Percentiles rank a stretch among this genome's conserved stretches.
These are phyloP conservation scores for Parastagonospora nodorum DNA, from an alignment of 2,329 filamentous ascomycete genomes.

Conservation along the genomic window DNA sequence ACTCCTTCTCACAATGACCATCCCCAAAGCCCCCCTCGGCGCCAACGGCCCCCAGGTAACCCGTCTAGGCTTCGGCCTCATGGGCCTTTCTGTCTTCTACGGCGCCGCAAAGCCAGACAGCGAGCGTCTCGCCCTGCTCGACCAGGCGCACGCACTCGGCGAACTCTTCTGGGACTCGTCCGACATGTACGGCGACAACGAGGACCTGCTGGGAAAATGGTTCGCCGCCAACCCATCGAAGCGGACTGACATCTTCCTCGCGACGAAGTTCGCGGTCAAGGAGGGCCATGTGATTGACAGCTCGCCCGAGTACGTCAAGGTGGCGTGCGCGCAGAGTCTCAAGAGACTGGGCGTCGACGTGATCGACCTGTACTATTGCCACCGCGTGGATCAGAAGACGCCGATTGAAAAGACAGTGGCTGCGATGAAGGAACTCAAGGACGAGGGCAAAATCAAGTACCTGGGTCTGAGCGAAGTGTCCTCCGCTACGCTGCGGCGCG, in stretches of 20 bases:
- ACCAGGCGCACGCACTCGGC: constrained; percentile 57
- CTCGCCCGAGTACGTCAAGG: constrained; percentile 48
- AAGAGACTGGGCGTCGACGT: constrained; percentile 46
- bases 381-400: constrained; percentile 51
- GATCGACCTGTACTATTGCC: constrained; percentile 55
- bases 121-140: constrained; percentile 58
- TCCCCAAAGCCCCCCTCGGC: constrained; percentile 56
- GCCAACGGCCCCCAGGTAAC: constrained; percentile 59
- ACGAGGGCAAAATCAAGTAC: constrained; percentile 57
- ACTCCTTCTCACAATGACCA: constrained; percentile 26
- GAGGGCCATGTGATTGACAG: constrained; percentile 42
- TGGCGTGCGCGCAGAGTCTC: constrained; percentile 49
- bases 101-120: constrained; percentile 55
- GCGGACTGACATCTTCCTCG: constrained; percentile 56
- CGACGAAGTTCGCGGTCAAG: constrained; percentile 44
- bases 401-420: constrained; percentile 56
- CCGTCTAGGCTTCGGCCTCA: constrained; percentile 59
- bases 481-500: constrained; percentile 54
- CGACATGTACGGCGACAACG: constrained; percentile 42
- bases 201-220: constrained; percentile 43
- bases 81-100: constrained; percentile 57
- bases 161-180: constrained; percentile 44
- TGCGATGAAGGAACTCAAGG: constrained; percentile 60
- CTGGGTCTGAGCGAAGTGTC: constrained; percentile 56
- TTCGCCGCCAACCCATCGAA: constrained; percentile 45